These are phyloP conservation scores for Mortierella sp. DNA, from an alignment of 371 early-diverging fungal genomes.

Conservation along the genomic window DNA sequence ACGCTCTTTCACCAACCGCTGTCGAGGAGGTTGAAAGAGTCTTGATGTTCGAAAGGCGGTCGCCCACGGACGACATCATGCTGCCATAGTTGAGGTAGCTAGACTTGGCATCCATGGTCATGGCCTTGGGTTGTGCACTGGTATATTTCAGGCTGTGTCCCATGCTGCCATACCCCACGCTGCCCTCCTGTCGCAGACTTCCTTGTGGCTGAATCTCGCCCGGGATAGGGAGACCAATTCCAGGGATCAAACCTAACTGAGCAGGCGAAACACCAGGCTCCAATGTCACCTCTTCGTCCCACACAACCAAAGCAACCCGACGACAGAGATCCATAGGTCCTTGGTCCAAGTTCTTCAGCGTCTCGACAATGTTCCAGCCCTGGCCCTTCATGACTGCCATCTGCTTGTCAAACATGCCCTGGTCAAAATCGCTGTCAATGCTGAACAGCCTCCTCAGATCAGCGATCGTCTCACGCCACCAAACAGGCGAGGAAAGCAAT, in stretches of 20 bases:
- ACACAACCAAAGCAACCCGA: constrained; percentile 66
- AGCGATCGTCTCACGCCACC: constrained; percentile 85
- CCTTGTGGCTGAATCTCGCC: background rate
- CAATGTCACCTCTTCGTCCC: constrained; percentile 66
- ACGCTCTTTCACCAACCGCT: constrained; percentile 22
- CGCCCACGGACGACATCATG: constrained; percentile 11
- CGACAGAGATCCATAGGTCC: constrained; percentile 74
- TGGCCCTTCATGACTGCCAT: constrained; percentile 91
- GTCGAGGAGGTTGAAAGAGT: constrained; percentile 31
- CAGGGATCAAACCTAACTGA: background rate
- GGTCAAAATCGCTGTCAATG: constrained; percentile 83
- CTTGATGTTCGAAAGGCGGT: constrained; percentile 22
- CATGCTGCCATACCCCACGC: background rate
- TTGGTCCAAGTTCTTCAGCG: constrained; percentile 69
- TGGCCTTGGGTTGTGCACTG: constrained; percentile 28
- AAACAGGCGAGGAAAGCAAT: constrained; percentile 77
- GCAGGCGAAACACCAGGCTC: constrained; percentile 19
- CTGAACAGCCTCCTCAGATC: constrained; percentile 77
- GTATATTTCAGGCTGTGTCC: constrained; percentile 26
- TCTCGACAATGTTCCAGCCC: constrained; percentile 85
- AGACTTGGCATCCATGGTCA: constrained; percentile 30
- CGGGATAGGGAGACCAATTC: background rate
- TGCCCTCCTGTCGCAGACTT: background rate
- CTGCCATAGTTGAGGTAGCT: constrained; percentile 38
- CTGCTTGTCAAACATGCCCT: constrained; percentile 86